These are phyloP conservation scores for Leptographium galeiforme DNA, from an alignment of 2,329 filamentous ascomycete genomes.

Conservation along the genomic window DNA sequence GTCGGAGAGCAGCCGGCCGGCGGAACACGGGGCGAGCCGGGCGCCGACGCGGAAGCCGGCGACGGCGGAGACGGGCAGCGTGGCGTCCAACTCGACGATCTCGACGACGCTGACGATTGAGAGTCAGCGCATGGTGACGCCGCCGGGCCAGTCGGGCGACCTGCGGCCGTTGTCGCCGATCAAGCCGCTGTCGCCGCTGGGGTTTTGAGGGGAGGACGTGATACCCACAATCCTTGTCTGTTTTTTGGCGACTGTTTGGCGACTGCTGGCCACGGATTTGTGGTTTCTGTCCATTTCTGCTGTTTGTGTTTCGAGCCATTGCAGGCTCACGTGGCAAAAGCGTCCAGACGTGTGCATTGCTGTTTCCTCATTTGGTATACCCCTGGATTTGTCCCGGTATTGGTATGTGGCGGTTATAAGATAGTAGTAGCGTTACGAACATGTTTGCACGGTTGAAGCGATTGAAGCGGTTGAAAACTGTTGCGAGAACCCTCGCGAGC, in stretches of 20 bases:
- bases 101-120: conserved; percentile 33
- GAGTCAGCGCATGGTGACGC: conserved; percentile 24
- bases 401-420: conserved; percentile 8
- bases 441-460: no score
- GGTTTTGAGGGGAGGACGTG: conserved; percentile 25
- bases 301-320: not conserved
- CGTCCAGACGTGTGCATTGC: no score
- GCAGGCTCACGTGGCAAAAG: no score
- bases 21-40: conserved; percentile 16
- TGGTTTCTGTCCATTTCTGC: conserved; percentile 8
- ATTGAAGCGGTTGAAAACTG: no score
- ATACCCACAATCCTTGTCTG: no score
- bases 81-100: conserved; percentile 28
- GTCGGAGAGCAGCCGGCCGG: conserved; percentile 49
- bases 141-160: conserved; percentile 25
- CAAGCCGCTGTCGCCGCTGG: conserved; percentile 50
- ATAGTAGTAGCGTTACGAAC: not conserved
- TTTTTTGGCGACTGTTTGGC: not conserved
- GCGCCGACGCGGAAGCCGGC: conserved; percentile 27
- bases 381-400: conserved; percentile 10
- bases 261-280: no score
- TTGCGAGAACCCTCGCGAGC: no score
- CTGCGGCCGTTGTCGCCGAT: conserved; percentile 50
- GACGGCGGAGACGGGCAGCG: conserved; percentile 27
- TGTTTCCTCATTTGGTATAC: conserved; percentile 14